phyloP scores from a whole-genome alignment of 2,329 filamentous ascomycete genomes.

The Fusarium sp. region DNA sequence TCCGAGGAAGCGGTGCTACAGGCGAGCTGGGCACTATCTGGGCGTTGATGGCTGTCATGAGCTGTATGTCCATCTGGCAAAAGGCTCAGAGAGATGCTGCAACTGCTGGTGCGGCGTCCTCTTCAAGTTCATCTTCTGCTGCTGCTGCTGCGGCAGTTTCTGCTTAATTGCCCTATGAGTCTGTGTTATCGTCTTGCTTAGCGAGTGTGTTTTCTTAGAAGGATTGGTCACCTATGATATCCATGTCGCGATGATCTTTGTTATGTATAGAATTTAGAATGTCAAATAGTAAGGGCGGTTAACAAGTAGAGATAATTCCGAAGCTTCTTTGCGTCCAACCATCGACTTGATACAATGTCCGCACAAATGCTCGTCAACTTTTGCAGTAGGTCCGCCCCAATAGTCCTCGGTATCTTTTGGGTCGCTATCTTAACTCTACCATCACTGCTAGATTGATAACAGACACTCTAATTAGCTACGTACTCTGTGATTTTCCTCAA shows the following conservation, averaged over 20 bases:
- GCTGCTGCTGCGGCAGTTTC: background rate
- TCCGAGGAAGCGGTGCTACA: constrained; percentile 47
- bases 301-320: no score
- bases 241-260: constrained; percentile 4
- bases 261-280: constrained; percentile 2
- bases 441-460: no score
- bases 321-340: no score
- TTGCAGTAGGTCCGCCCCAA: no score
- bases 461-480: no score
- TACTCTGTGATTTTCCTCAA: no score
- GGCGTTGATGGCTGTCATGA: constrained; percentile 49
- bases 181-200: background rate
- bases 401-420: no score
- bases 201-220: constrained; percentile 8
- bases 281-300: background rate
- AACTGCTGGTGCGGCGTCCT: constrained; percentile 9
- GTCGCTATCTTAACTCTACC: no score
- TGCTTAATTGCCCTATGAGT: background rate
- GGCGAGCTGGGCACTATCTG: constrained; percentile 48
- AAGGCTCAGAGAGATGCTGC: constrained; percentile 26
- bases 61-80: constrained; percentile 47
- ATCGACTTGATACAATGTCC: no score
- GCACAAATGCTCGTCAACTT: no score
- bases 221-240: constrained; percentile 2
- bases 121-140: constrained; percentile 13